These are phyloP conservation scores for Colletotrichum liaoningense DNA, from an alignment of 2,329 filamentous ascomycete species.

Conservation along the genomic window DNA sequence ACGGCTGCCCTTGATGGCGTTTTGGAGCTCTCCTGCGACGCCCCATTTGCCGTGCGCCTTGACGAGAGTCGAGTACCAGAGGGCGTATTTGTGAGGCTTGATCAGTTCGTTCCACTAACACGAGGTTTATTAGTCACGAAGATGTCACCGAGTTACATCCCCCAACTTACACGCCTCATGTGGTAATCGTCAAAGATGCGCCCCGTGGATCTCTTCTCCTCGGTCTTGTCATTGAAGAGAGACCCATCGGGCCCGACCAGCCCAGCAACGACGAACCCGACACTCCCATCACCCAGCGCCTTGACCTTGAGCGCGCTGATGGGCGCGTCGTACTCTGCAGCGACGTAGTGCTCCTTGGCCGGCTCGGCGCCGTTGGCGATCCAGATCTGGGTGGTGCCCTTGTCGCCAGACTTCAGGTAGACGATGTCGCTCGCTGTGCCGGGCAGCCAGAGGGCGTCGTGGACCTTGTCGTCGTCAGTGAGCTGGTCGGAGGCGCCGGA, in stretches of 20 bases:
- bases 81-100: conserved; percentile 44
- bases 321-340: conserved; percentile 46
- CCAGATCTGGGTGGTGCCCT: conserved; percentile 47
- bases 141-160: not conserved
- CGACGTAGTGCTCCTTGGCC: conserved; percentile 39
- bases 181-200: conserved; percentile 48
- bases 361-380: conserved; percentile 40
- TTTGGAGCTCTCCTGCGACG: conserved; percentile 44
- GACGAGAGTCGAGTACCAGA: conserved; percentile 53
- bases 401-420: conserved; percentile 44
- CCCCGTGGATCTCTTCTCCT: conserved; percentile 41
- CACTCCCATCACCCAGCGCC: conserved; percentile 44
- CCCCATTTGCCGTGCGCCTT: conserved; percentile 44
- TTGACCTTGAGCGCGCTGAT: conserved; percentile 48
- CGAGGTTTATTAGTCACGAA: conserved; percentile 2
- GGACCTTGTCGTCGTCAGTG: conserved; percentile 42
- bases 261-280: conserved; percentile 50
- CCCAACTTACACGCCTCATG: conserved; percentile 46
- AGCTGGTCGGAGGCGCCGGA: conserved; percentile 42
- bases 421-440: conserved; percentile 43
- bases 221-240: conserved; percentile 46
- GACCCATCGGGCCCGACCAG: conserved; percentile 44
- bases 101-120: conserved; percentile 47
- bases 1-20: conserved; percentile 44
- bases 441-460: conserved; percentile 51